Conservation (phyloP, 768 basidiomycete species). For the Calocybe indica region DNA sequence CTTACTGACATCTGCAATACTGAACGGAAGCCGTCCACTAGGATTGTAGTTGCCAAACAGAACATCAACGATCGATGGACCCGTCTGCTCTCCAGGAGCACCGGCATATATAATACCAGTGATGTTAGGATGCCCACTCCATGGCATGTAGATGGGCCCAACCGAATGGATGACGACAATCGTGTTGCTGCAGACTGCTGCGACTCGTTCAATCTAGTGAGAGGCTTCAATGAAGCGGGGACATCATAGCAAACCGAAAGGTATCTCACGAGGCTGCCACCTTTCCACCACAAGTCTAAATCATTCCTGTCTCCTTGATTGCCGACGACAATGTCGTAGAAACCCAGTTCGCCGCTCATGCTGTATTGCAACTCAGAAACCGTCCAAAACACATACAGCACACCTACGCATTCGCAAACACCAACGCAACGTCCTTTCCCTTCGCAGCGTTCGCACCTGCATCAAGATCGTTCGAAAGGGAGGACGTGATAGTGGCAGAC, state of each 20-base stretch:
- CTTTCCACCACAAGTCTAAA: slow-evolving; percentile 51
- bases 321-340: slow-evolving; percentile 56
- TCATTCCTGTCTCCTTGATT: slow-evolving; percentile 59
- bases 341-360: slow-evolving; percentile 45
- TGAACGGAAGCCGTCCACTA: slow-evolving; percentile 63
- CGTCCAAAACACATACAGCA: not conserved
- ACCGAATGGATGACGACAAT: slow-evolving; percentile 78
- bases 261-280: slow-evolving; percentile 36
- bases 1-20: slow-evolving; percentile 56
- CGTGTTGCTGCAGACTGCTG: slow-evolving; percentile 67
- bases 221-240: slow-evolving; percentile 23
- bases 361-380: slow-evolving; percentile 19
- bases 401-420: slow-evolving; percentile 52
- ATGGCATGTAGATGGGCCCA: slow-evolving; percentile 67
- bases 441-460: slow-evolving; percentile 32
- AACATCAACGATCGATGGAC: slow-evolving; percentile 72
- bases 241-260: not conserved
- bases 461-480: slow-evolving; percentile 36
- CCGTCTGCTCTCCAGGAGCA: slow-evolving; percentile 67
- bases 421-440: slow-evolving; percentile 51
- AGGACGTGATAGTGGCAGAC: slow-evolving; percentile 34
- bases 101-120: slow-evolving; percentile 57
- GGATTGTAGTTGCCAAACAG: slow-evolving; percentile 77
- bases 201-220: slow-evolving; percentile 43
- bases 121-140: slow-evolving; percentile 73